A percentile compares a stretch with the other conserved stretches of the same genome.
Evolutionary conservation across 495 filamentous ascomycete genomes (phyloP).

Genomic region (Xeromyces bisporus): DNA sequence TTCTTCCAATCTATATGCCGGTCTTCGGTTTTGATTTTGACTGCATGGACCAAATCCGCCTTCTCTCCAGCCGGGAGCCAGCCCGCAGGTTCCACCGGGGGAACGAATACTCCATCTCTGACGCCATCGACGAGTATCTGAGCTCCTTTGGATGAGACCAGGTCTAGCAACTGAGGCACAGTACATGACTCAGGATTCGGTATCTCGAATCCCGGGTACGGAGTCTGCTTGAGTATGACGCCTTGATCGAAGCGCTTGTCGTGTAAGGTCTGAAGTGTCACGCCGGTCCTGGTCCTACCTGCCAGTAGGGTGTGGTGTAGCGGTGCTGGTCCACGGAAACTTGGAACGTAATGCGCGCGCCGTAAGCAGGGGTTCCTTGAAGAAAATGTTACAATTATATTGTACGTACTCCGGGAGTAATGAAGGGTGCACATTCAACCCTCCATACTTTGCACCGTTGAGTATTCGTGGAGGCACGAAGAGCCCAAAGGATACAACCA

Average conservation of each 20-base stretch:
- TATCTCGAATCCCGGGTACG: slow-evolving; percentile 33
- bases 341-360: slow-evolving; percentile 15
- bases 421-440: slow-evolving; percentile 91
- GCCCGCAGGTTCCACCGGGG: slow-evolving; percentile 32
- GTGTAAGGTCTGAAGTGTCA: slow-evolving; percentile 76
- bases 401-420: slow-evolving; percentile 61
- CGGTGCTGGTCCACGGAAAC: slow-evolving; percentile 60
- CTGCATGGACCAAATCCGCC: slow-evolving; percentile 21
- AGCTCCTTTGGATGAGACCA: slow-evolving; percentile 33
- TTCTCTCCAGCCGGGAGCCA: slow-evolving; percentile 12
- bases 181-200: slow-evolving; percentile 26
- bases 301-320: slow-evolving; percentile 63
- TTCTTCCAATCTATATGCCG: slow-evolving; percentile 35
- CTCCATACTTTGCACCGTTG: slow-evolving; percentile 53
- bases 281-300: slow-evolving; percentile 38
- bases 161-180: slow-evolving; percentile 21
- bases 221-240: slow-evolving; percentile 50
- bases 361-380: too few relatives aligned
- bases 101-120: slow-evolving; percentile 42
- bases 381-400: too few relatives aligned
- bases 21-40: slow-evolving; percentile 37
- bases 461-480: slow-evolving; percentile 70
- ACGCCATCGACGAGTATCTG: slow-evolving; percentile 45
- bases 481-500: slow-evolving; percentile 92
- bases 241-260: slow-evolving; percentile 60